Percentiles rank a stretch among this genome's conserved stretches.
phyloP scores from a whole-genome alignment of 768 basidiomycete species.

The Leccinellum rugosiceps region DNA sequence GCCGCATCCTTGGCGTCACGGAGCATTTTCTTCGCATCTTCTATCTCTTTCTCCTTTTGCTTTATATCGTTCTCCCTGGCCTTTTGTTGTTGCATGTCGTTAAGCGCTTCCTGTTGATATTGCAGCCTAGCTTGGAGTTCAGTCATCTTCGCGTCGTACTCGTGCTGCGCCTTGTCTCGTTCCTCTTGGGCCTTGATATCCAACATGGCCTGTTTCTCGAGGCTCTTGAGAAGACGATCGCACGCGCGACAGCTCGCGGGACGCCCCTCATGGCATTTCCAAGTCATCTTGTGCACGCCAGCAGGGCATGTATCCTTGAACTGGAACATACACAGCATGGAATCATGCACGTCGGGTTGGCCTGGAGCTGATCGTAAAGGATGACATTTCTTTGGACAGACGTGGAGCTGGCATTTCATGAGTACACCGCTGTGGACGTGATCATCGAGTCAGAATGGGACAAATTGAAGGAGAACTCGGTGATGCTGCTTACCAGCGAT shows the following conservation, averaged over 20 bases:
- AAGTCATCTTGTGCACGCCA: conserved; percentile 41
- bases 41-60: conserved; percentile 46
- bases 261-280: conserved; percentile 43
- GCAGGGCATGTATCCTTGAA: conserved; percentile 39
- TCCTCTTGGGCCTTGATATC: conserved; percentile 42
- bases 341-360: conserved; percentile 16
- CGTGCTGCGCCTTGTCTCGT: conserved; percentile 43
- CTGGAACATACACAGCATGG: conserved; percentile 41
- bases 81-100: conserved; percentile 42
- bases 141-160: conserved; percentile 41
- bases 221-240: conserved; percentile 38
- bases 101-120: conserved; percentile 24
- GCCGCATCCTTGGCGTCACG: conserved; percentile 8
- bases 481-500: conserved; percentile 51
- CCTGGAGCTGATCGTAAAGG: conserved; percentile 48
- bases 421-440: conserved; percentile 6
- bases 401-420: conserved; percentile 34
- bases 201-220: conserved; percentile 38
- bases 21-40: conserved; percentile 28
- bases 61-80: conserved; percentile 39
- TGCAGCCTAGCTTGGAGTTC: conserved; percentile 42
- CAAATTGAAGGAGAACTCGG: neutral
- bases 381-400: conserved; percentile 64
- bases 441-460: neutral
- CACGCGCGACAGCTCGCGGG: conserved; percentile 45